These are phyloP conservation scores for Aureobasidium mangrovei DNA, from an alignment of 2,329 filamentous ascomycete genomes.

Conservation along the genomic window DNA sequence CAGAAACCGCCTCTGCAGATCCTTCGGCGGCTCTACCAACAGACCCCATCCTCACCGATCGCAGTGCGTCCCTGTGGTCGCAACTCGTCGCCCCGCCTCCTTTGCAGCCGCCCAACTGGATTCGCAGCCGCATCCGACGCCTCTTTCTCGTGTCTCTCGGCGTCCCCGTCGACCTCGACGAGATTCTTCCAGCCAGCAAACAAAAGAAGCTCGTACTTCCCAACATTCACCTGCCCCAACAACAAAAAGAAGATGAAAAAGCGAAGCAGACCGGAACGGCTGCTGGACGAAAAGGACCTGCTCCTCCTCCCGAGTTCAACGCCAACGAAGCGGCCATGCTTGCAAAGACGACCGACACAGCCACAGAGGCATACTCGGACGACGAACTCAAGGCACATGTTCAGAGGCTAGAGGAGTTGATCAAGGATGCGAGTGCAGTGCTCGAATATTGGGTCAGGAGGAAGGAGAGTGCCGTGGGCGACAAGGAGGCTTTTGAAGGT, in stretches of 20 bases:
- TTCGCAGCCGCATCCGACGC: slow-evolving; percentile 85
- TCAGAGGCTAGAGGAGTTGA: slow-evolving; percentile 57
- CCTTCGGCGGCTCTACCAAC: slow-evolving; percentile 25
- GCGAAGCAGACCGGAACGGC: slow-evolving; percentile 17
- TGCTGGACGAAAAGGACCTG: slow-evolving; percentile 41
- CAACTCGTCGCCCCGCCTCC: slow-evolving; percentile 92
- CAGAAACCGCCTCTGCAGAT: slow-evolving; percentile 22
- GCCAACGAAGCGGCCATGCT: slow-evolving; percentile 67
- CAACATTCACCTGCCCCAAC: slow-evolving; percentile 48
- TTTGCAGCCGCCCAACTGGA: slow-evolving; percentile 94
- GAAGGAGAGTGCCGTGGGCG: slow-evolving; percentile 77
- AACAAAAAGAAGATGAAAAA: slow-evolving; percentile 18
- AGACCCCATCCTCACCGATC: slow-evolving; percentile 62
- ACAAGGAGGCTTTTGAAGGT: slow-evolving; percentile 88
- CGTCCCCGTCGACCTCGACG: slow-evolving; percentile 91
- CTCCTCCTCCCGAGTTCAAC: slow-evolving; percentile 67
- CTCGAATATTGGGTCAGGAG: slow-evolving; percentile 82
- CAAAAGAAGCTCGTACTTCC: slow-evolving; percentile 96
- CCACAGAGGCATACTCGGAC: slow-evolving; percentile 69
- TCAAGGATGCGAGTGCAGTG: slow-evolving; percentile 63
- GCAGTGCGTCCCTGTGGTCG: slow-evolving; percentile 87
- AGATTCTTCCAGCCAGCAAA: slow-evolving; percentile 92
- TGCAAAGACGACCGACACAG: slow-evolving; percentile 77
- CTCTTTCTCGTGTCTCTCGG: slow-evolving; percentile 93
- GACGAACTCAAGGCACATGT: slow-evolving; percentile 67